Conservation (phyloP, 345 rosid species). For the Murraya paniculata region DNA sequence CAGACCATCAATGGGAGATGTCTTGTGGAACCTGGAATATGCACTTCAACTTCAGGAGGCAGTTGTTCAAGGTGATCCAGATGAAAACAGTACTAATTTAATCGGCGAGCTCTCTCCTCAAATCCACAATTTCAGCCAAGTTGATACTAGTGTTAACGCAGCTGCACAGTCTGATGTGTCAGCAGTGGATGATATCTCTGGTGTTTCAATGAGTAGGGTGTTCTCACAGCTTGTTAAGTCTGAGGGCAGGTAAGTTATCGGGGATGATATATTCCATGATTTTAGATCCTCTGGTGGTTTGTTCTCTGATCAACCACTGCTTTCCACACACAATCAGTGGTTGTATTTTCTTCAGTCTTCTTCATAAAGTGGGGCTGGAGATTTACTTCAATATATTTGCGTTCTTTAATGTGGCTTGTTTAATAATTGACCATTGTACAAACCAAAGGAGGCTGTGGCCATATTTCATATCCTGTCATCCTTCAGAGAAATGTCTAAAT, state of each 20-base stretch:
- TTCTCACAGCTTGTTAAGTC: conserved; percentile 86
- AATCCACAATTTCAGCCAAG: conserved; percentile 47
- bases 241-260: conserved; percentile 58
- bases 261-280: background rate
- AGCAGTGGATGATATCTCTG: conserved; percentile 48
- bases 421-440: conserved; percentile 3
- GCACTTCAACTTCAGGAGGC: conserved; percentile 82
- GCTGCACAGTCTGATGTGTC: conserved; percentile 41
- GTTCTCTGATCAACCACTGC: conserved; percentile 9
- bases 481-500: background rate
- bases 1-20: conserved; percentile 89
- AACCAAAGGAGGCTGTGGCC: background rate
- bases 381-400: background rate
- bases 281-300: background rate
- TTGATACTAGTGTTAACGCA: conserved; percentile 28
- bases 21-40: conserved; percentile 87
- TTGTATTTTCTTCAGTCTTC: conserved; percentile 3
- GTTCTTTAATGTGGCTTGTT: conserved; percentile 1
- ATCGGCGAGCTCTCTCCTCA: conserved; percentile 62
- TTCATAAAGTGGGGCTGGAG: background rate
- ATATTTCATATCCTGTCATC: background rate
- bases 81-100: conserved; percentile 73
- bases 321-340: background rate
- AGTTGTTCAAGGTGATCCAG: conserved; percentile 49
- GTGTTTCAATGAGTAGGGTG: conserved; percentile 69